Evolutionary conservation across 2,329 filamentous ascomycete species (phyloP), one percentile per base, ranked within the genome.

Genomic region (Leptoxyphium fumago): DNA sequence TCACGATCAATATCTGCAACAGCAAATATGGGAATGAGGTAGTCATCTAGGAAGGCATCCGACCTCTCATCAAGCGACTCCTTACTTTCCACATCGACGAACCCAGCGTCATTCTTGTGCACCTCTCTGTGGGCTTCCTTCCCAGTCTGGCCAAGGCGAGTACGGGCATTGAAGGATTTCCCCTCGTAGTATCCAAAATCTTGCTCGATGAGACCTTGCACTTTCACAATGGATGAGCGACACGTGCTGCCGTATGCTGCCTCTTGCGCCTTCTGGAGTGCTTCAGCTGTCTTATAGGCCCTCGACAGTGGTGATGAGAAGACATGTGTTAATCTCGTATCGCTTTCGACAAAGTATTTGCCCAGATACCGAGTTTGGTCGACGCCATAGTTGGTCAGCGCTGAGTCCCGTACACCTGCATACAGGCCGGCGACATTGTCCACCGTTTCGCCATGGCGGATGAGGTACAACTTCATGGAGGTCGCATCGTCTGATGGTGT

Each of bases 371-470:
- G 75, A n/a, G 83, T 78, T 62, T 94, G 87, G 41, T 88, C 71
- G 42, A 82, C 73, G 45, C 87, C 87, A 64, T 94, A 84, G 50
- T 78, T 80, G 18, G 87, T 94, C 53, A 94, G 69, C 36, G 77
- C 68, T 1, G 86, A 89, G 64, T 94, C 84, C 60, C 78, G 82
- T 42, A 78, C 75, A 47, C 87, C 87, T 53, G 87, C 87, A 65
- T 83, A 88, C 47, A 84, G 64, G 44, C 79, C 75, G 36, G 81
- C 82, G 46, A 91, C 81, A 61, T 94, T 94, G 65, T 94, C 84
- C 51, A 93, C 83, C 13, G 85, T 89, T 67, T 94, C 87, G 57
- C 81, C 87, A 70, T 94, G 87, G 45, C 87, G 80, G 55, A 94
- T 77, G 54, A 94, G 72, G 55, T 87, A 78, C 44, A 94, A 62